phyloP scores from a whole-genome alignment of 2,329 filamentous ascomycete genomes.

The Neophaeococcomyces mojaviensis region DNA sequence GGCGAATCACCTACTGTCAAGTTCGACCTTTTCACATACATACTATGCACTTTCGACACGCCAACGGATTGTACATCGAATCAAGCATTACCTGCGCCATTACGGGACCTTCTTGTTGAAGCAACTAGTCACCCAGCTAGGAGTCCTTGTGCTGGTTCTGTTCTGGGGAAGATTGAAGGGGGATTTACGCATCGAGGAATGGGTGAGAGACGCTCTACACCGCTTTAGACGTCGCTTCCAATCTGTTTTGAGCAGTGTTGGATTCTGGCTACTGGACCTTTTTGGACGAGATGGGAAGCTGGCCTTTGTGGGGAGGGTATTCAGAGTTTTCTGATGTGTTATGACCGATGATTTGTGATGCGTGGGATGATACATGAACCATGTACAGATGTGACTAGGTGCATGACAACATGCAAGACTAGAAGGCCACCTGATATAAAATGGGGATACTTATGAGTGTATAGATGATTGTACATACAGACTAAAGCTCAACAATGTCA shows the following conservation, averaged over 20 bases:
- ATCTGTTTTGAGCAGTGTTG: neutral
- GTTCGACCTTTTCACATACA: constrained; percentile 29
- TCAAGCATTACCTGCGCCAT: neutral
- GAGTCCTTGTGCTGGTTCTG: constrained; percentile 39
- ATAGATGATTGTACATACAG: too few relatives aligned
- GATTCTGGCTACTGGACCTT: constrained; percentile 4
- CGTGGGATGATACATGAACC: too few relatives aligned
- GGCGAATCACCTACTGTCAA: constrained; percentile 54
- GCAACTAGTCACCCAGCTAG: constrained; percentile 65
- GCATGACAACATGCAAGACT: too few relatives aligned
- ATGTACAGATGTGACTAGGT: too few relatives aligned
- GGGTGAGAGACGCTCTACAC: constrained; percentile 7
- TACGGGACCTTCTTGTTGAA: constrained; percentile 41
- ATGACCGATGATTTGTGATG: too few relatives aligned
- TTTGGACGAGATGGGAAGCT: too few relatives aligned
- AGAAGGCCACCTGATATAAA: too few relatives aligned
- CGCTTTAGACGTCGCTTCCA: neutral
- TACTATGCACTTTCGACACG: constrained; percentile 2
- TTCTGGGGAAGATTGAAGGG: constrained; percentile 36
- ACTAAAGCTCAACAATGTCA: too few relatives aligned
- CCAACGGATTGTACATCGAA: constrained; percentile 6
- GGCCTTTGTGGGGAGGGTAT: too few relatives aligned
- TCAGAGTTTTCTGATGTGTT: too few relatives aligned
- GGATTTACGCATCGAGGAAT: constrained; percentile 35
- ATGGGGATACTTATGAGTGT: too few relatives aligned